Percentiles rank a stretch among this genome's conserved stretches.
Evolutionary conservation across 306 rosid genomes (phyloP).

Genomic region (Castanopsis chinensis): DNA sequence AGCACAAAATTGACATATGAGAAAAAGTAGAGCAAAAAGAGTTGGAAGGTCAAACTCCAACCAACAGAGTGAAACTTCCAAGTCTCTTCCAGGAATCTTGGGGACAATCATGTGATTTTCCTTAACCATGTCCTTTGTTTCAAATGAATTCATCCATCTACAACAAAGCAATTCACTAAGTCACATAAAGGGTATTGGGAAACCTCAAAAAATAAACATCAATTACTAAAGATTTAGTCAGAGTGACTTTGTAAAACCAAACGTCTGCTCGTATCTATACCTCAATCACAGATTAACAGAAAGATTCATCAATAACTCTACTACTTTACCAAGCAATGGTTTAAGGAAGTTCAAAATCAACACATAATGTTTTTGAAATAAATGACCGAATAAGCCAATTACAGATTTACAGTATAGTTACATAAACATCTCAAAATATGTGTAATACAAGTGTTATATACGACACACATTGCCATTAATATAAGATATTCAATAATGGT

Average conservation of each 20-base stretch:
- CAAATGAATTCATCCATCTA: constrained; percentile 61
- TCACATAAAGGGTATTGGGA: not conserved
- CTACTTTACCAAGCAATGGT: not conserved
- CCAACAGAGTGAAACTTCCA: constrained; percentile 94
- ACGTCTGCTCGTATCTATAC: too few relatives aligned
- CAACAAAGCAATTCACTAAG: constrained; percentile 4
- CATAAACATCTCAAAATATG: not conserved
- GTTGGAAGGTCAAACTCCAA: constrained; percentile 70
- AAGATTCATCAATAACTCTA: not conserved
- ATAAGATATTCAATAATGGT: not conserved
- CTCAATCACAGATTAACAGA: too few relatives aligned
- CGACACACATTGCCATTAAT: not conserved
- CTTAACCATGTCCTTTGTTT: constrained; percentile 37
- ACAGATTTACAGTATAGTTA: not conserved
- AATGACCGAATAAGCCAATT: not conserved
- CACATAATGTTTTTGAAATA: not conserved
- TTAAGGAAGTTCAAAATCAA: not conserved
- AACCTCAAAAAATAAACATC: not conserved
- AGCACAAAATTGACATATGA: too few relatives aligned
- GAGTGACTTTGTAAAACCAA: not conserved
- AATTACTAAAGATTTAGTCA: not conserved
- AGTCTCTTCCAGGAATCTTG: constrained; percentile 81
- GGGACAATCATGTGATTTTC: constrained; percentile 59
- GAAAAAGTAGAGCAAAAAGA: too few relatives aligned
- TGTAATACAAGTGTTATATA: not conserved